These are phyloP conservation scores for Teunomyces aglyptinius DNA, from an alignment of 805 yeast genomes.

Conservation along the genomic window DNA sequence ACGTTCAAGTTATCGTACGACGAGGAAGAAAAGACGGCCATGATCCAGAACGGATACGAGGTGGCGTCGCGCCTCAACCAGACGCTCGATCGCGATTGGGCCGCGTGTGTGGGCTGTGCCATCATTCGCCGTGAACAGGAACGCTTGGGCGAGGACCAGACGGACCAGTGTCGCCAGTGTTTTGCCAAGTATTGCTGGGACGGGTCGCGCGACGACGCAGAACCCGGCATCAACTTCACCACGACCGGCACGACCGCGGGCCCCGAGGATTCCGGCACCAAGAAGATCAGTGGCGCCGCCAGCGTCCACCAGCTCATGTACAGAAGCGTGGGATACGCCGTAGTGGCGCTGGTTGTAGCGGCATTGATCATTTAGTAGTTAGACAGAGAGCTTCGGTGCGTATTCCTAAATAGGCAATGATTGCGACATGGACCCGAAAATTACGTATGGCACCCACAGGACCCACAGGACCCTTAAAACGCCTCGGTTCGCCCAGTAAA, in stretches of 20 bases:
- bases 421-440: neutral
- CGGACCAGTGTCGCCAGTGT: slow-evolving; percentile 25
- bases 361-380: too few species aligned
- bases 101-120: slow-evolving; percentile 29
- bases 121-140: slow-evolving; percentile 27
- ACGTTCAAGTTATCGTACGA: slow-evolving; percentile 26
- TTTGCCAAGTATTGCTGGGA: slow-evolving; percentile 28
- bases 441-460: neutral
- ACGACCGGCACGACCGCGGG: slow-evolving; percentile 36
- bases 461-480: too few species aligned
- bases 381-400: too few species aligned
- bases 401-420: neutral
- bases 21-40: slow-evolving; percentile 19
- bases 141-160: slow-evolving; percentile 18
- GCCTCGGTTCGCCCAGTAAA: neutral
- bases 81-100: slow-evolving; percentile 21
- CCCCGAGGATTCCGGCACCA: slow-evolving; percentile 16
- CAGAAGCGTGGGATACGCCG: neutral
- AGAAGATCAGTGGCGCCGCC: neutral
- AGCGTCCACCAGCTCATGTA: neutral
- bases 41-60: slow-evolving; percentile 29
- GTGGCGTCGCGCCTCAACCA: slow-evolving; percentile 20
- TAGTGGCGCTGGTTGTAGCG: neutral
- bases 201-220: slow-evolving; percentile 12
- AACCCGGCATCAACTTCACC: slow-evolving; percentile 37